These are phyloP conservation scores for Amanita rubescens DNA, from an alignment of 768 basidiomycete species.

Conservation along the genomic window DNA sequence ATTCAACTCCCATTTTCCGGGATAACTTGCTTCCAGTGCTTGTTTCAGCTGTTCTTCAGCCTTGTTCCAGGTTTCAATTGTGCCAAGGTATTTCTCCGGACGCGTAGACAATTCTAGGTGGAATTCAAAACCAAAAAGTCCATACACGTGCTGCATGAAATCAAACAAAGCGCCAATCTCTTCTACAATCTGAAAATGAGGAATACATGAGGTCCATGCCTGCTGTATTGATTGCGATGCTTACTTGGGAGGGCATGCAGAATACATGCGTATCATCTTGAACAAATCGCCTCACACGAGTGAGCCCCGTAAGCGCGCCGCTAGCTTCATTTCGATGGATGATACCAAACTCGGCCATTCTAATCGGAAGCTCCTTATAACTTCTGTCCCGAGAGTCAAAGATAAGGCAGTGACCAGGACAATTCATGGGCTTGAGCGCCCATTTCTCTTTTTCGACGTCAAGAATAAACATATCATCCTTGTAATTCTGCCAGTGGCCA, in stretches of 20 bases:
- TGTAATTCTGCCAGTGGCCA: slow-evolving; percentile 97
- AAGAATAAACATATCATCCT: slow-evolving; percentile 95
- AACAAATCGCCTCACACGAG: slow-evolving; percentile 88
- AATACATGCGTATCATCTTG: slow-evolving; percentile 99
- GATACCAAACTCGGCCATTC: slow-evolving; percentile 98
- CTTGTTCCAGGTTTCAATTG: slow-evolving; percentile 81
- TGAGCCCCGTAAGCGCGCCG: slow-evolving; percentile 88
- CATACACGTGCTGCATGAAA: slow-evolving; percentile 92
- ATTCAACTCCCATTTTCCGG: slow-evolving; percentile 88
- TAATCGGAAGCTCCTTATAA: slow-evolving; percentile 92
- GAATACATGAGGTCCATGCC: slow-evolving; percentile 4
- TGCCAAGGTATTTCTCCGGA: slow-evolving; percentile 89
- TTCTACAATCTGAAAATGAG: slow-evolving; percentile 55
- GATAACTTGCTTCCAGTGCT: slow-evolving; percentile 79
- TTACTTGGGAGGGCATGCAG: slow-evolving; percentile 87
- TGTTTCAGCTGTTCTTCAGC: slow-evolving; percentile 86
- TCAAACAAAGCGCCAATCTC: slow-evolving; percentile 88
- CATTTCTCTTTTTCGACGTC: slow-evolving; percentile 95
- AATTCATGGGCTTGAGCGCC: slow-evolving; percentile 99
- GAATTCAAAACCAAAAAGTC: slow-evolving; percentile 92
- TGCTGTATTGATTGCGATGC: slow-evolving; percentile 5
- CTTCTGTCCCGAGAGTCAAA: slow-evolving; percentile 92
- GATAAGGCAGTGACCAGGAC: slow-evolving; percentile 93
- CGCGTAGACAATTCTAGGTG: slow-evolving; percentile 91
- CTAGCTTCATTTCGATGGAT: slow-evolving; percentile 95